Conservation (phyloP, 805 yeast species). For the Lachancea kluyveri region DNA sequence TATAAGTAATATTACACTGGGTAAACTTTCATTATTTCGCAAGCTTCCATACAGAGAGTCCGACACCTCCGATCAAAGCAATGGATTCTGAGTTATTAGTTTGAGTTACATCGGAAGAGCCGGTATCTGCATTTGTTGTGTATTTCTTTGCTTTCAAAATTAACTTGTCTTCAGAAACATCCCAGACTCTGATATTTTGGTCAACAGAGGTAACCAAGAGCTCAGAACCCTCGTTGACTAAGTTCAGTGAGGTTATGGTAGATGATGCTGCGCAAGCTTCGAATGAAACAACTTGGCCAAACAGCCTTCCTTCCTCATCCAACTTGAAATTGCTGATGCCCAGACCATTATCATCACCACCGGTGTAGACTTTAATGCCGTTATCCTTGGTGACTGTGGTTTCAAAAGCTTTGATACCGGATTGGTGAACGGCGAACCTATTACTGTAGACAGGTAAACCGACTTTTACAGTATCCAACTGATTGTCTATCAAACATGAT, state of each 20-base stretch:
- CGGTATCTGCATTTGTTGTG: constrained; percentile 90
- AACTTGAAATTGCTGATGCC: constrained; percentile 35
- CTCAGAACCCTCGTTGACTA: constrained; percentile 24
- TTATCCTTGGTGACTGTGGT: constrained; percentile 14
- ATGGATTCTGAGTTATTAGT: constrained; percentile 25
- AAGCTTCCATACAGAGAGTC: constrained; percentile 50
- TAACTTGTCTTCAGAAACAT: constrained; percentile 23
- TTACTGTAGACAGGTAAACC: constrained; percentile 14
- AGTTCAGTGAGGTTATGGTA: constrained; percentile 64
- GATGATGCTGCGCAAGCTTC: constrained; percentile 71
- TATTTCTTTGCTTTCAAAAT: constrained; percentile 38
- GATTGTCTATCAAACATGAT: constrained; percentile 5
- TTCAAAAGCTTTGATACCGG: constrained; percentile 68
- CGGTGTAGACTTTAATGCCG: constrained; percentile 47
- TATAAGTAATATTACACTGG: too few relatives aligned
- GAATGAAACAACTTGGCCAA: constrained; percentile 29
- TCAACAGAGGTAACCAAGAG: constrained; percentile 74
- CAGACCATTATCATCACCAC: constrained; percentile 90
- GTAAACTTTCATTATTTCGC: too few relatives aligned
- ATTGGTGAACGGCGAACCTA: constrained; percentile 66
- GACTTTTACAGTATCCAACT: neutral
- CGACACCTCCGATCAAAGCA: constrained; percentile 72
- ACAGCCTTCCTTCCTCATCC: constrained; percentile 12
- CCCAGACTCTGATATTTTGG: constrained; percentile 70
- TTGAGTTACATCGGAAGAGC: constrained; percentile 46